These are phyloP conservation scores for Hymenochaete sp. DNA, from an alignment of 1,284 basidiomycete genomes.

Conservation along the genomic window DNA sequence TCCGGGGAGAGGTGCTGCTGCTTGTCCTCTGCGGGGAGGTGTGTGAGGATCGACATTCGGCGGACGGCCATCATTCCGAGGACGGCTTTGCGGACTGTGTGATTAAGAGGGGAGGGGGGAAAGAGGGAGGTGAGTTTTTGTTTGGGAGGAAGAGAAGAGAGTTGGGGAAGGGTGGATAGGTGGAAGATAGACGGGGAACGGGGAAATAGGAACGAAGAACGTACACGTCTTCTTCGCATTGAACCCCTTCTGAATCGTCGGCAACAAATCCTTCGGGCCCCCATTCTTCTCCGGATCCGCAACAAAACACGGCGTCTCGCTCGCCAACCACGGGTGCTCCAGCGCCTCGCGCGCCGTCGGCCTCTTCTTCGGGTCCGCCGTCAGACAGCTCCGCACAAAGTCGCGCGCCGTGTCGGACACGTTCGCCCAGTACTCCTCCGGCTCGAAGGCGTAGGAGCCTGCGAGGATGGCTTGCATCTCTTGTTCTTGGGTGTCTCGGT, in stretches of 20 bases:
- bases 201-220: slow-evolving; percentile 26
- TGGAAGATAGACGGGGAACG: background rate
- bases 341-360: slow-evolving; percentile 71
- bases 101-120: slow-evolving; percentile 1
- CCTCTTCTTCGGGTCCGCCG: slow-evolving; percentile 68
- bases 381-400: slow-evolving; percentile 78
- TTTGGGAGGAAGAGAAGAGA: too few species aligned
- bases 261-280: slow-evolving; percentile 72
- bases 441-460: slow-evolving; percentile 89
- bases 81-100: slow-evolving; percentile 76
- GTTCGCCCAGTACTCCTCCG: slow-evolving; percentile 78
- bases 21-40: slow-evolving; percentile 14
- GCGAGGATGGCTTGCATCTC: slow-evolving; percentile 92
- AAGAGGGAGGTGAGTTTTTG: slow-evolving; percentile 3
- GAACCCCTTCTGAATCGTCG: slow-evolving; percentile 82
- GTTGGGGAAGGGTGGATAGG: background rate
- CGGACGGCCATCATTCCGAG: slow-evolving; percentile 79
- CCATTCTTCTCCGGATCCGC: slow-evolving; percentile 52
- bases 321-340: slow-evolving; percentile 74
- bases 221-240: slow-evolving; percentile 80
- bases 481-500: slow-evolving; percentile 78
- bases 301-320: slow-evolving; percentile 61
- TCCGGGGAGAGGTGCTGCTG: slow-evolving; percentile 30
- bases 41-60: slow-evolving; percentile 54
- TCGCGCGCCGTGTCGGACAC: slow-evolving; percentile 74